Conservation (phyloP, 2,329 filamentous ascomycete genomes). For the Verticillium alfalfae region DNA sequence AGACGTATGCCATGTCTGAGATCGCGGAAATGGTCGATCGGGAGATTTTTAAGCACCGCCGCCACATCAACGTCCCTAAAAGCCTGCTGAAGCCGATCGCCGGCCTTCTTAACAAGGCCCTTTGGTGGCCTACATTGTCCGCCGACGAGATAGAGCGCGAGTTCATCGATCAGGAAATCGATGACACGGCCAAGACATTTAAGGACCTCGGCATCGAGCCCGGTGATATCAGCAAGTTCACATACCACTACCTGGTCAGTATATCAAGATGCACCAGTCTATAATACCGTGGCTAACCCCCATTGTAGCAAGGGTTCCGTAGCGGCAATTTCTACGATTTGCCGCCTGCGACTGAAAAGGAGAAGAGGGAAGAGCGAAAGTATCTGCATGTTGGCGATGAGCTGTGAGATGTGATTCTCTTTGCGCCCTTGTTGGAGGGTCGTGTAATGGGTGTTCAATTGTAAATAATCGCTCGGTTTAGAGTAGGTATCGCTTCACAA, state of each 20-base stretch:
- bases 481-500: conserved; percentile 1
- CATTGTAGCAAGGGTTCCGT: conserved; percentile 75
- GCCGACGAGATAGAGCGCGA: conserved; percentile 86
- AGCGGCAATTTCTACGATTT: conserved; percentile 87
- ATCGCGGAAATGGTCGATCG: conserved; percentile 83
- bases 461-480: background rate
- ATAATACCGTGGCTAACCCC: background rate
- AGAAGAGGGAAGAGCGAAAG: conserved; percentile 92
- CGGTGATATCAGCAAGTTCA: conserved; percentile 77
- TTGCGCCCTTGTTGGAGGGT: background rate
- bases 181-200: conserved; percentile 89
- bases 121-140: conserved; percentile 87
- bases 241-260: conserved; percentile 89
- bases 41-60: conserved; percentile 85
- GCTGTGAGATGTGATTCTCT: conserved; percentile 41
- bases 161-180: conserved; percentile 88
- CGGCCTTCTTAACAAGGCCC: conserved; percentile 66
- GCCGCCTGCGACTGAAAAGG: conserved; percentile 88
- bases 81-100: conserved; percentile 69
- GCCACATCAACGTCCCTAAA: conserved; percentile 90
- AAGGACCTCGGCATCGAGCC: conserved; percentile 88
- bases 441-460: background rate
- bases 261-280: background rate
- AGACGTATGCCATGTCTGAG: conserved; percentile 83
- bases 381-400: conserved; percentile 92